Base-by-base conservation (phyloP, 2,329 filamentous ascomycete species). In the Alternaria gansuensis region DNA sequence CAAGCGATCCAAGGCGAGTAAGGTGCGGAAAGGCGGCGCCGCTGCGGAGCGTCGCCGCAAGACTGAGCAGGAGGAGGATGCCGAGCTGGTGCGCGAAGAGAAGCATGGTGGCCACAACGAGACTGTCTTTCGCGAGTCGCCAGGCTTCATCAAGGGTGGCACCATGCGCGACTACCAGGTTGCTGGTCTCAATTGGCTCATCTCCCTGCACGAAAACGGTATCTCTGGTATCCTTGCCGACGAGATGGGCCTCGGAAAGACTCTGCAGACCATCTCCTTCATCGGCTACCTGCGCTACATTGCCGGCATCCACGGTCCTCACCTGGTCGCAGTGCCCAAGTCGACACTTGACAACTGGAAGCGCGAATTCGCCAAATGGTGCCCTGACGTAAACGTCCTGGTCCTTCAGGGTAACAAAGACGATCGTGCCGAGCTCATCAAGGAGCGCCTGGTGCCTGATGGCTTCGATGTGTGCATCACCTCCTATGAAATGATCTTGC, bases 321-420 rank as follows among this genome's bases (percentile, higher is more conserved):
- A 99, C 80, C 83, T 99, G 41, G 86, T 99, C 51, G 90, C 87
- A 5, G 95, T 99, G 5, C 95, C 95, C 40, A 99, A 99, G 77
- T 98, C 95, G 11, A 99, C 95, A 0, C 85, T 99, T 6, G 94
- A 99, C 80, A 99, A 99, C 79, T 99, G 95, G 95, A 92, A 93
- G 80, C 88, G 95, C 69, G 95, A 99, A 76, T 98, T 98, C 75
- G 85, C 85, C 53, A 91, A 83, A 74, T 99, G 95, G 95, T 97
- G 94, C 1, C 95, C 95, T 0, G 95, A 98, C 60, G 91, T 98
- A 70, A 92, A 97, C 70, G 92, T 98, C 24, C 81, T 99, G 36
- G 92, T 99, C 10, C 84, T 99, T 7, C 95, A 98, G 76, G 95
- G 95, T 64, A 91, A 90, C 63, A 99, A 99, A 77, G 95, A 99